phyloP scores from a whole-genome alignment of 345 rosid species.

The Moringa oleifera region DNA sequence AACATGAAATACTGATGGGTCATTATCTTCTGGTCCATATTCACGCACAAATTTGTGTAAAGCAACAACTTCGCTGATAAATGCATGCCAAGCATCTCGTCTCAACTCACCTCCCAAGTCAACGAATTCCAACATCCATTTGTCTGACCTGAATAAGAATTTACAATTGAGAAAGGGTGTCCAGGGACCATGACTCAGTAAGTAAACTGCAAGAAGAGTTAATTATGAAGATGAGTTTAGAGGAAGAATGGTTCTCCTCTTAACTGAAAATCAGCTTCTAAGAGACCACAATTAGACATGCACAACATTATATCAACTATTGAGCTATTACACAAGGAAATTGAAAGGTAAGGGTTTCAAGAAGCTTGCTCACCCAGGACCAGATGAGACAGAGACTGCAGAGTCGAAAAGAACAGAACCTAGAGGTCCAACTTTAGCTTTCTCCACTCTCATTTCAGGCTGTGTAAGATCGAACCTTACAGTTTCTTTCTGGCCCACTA shows the following conservation, averaged over 20 bases:
- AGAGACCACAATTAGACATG: too few relatives aligned
- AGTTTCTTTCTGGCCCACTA: conserved; percentile 49
- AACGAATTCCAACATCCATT: conserved; percentile 91
- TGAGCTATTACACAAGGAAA: neutral
- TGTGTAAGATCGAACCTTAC: conserved; percentile 66
- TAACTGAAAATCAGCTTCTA: too few relatives aligned
- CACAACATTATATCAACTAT: too few relatives aligned
- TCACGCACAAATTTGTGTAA: conserved; percentile 69
- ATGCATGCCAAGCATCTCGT: conserved; percentile 94
- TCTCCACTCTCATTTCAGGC: conserved; percentile 48
- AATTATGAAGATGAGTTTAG: too few relatives aligned
- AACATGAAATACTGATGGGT: conserved; percentile 50
- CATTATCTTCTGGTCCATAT: conserved; percentile 69
- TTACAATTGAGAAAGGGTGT: conserved; percentile 7
- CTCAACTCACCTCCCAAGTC: conserved; percentile 93
- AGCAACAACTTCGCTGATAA: conserved; percentile 72
- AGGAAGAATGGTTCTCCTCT: too few relatives aligned
- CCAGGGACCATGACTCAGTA: neutral
- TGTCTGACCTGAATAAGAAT: conserved; percentile 47
- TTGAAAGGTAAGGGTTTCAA: conserved; percentile 3
- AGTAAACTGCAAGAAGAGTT: neutral
- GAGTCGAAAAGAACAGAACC: conserved; percentile 80
- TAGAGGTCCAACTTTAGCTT: conserved; percentile 93
- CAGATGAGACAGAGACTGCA: conserved; percentile 70
- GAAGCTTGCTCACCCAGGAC: conserved; percentile 59